Evolutionary conservation across 768 basidiomycete species (phyloP).

Genomic region (Russula lepida): DNA sequence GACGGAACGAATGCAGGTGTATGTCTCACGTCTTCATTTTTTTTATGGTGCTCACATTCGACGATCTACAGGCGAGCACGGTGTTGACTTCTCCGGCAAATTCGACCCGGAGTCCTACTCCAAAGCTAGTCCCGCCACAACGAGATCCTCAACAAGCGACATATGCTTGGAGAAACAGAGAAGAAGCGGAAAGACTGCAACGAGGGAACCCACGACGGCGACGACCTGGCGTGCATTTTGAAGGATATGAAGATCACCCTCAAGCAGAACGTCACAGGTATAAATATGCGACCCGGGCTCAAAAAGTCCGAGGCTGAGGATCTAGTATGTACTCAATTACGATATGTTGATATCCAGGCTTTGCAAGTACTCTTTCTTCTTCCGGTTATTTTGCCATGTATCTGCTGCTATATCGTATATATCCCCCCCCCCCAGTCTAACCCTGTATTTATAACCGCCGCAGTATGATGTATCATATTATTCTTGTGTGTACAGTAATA

Average conservation of each 20-base stretch:
- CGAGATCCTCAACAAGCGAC: slow-evolving; percentile 61
- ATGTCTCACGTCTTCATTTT: slow-evolving; percentile 27
- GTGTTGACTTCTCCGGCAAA: slow-evolving; percentile 67
- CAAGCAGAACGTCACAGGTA: slow-evolving; percentile 18
- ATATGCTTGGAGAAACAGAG: slow-evolving; percentile 60
- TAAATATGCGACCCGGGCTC: slow-evolving; percentile 15
- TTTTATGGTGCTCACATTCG: background rate
- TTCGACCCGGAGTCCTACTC: slow-evolving; percentile 56
- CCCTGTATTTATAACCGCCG: slow-evolving; percentile 16
- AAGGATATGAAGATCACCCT: slow-evolving; percentile 25
- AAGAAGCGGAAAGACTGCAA: slow-evolving; percentile 42
- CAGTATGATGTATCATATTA: slow-evolving; percentile 16
- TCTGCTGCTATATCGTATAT: slow-evolving; percentile 11
- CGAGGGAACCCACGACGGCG: slow-evolving; percentile 27
- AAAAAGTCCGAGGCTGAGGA: slow-evolving; percentile 1
- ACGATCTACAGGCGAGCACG: slow-evolving; percentile 47
- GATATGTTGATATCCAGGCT: background rate
- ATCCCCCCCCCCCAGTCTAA: background rate
- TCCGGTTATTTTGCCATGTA: background rate
- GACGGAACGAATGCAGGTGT: slow-evolving; percentile 62
- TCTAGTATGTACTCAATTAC: background rate
- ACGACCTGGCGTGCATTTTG: slow-evolving; percentile 31
- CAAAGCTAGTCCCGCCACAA: slow-evolving; percentile 46
- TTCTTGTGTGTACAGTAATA: slow-evolving; percentile 6
- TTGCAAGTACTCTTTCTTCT: background rate